Evolutionary conservation across 129 eudicot genomes (phyloP).

Genomic region (Flaveria bidentis): DNA sequence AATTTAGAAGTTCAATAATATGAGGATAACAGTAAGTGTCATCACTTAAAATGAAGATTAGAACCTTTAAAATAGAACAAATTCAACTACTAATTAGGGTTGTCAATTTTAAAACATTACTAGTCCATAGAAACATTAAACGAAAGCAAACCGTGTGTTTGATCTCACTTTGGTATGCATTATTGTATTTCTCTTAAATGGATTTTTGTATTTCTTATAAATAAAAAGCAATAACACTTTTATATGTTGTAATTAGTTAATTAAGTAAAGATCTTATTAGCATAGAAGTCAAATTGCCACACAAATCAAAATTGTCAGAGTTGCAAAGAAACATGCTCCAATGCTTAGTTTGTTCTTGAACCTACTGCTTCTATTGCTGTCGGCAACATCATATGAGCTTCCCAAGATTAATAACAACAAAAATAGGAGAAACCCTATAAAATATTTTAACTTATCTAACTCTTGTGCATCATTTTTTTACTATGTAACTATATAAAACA

Average conservation of each 20-base stretch:
- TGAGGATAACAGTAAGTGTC: background rate
- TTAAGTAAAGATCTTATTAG: constrained; percentile 4
- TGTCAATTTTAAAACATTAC: no score
- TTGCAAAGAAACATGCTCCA: constrained; percentile 37
- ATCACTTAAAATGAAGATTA: background rate
- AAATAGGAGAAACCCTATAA: constrained; percentile 31
- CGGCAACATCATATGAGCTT: constrained; percentile 29
- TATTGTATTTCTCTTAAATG: no score
- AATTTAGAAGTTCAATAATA: background rate
- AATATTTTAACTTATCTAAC: constrained; percentile 3
- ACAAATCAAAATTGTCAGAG: constrained; percentile 42
- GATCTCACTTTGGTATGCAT: no score
- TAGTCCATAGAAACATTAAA: no score
- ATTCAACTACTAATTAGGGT: no score
- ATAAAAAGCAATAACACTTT: no score
- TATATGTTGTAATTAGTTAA: no score
- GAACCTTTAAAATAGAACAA: no score
- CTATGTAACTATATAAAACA: no score
- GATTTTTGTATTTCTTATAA: no score
- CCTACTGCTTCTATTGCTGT: constrained; percentile 42
- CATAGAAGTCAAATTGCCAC: constrained; percentile 37
- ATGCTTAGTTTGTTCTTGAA: constrained; percentile 41
- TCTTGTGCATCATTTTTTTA: background rate
- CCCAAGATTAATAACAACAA: constrained; percentile 37
- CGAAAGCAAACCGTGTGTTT: no score